Conservation (phyloP, 1,284 basidiomycete species). For the Boletellus dicymbophilus region DNA sequence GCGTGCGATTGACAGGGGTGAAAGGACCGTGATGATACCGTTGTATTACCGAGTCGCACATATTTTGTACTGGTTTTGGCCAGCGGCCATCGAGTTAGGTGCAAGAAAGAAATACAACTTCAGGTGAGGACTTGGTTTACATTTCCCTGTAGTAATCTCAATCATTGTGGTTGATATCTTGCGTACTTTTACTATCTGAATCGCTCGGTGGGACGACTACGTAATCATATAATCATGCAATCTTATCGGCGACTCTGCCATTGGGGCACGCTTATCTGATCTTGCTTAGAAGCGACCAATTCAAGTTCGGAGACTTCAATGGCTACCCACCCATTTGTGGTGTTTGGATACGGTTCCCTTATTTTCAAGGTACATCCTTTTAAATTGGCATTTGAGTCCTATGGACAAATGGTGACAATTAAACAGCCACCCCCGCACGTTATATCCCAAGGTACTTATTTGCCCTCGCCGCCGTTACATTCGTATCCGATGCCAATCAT, state of each 20-base stretch:
- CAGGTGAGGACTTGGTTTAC: slow-evolving; percentile 9
- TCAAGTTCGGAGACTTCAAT: slow-evolving; percentile 10
- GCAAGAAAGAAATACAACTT: slow-evolving; percentile 67
- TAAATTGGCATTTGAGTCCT: not conserved
- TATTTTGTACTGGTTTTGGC: slow-evolving; percentile 64
- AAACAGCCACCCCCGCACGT: slow-evolving; percentile 74
- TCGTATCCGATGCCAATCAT: no score
- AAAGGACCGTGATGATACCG: slow-evolving; percentile 62
- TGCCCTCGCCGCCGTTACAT: no score
- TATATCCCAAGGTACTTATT: slow-evolving; percentile 51
- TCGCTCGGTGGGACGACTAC: no score
- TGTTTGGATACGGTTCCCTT: slow-evolving; percentile 82
- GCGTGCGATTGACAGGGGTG: slow-evolving; percentile 53
- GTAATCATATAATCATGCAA: no score
- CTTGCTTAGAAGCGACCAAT: not conserved
- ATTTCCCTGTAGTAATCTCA: not conserved
- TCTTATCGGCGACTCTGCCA: no score
- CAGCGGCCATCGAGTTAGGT: slow-evolving; percentile 52
- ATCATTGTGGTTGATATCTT: not conserved
- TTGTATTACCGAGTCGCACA: slow-evolving; percentile 43
- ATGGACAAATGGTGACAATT: not conserved
- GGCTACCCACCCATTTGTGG: slow-evolving; percentile 46
- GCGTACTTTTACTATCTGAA: not conserved
- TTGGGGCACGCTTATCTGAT: no score
- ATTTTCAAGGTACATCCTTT: slow-evolving; percentile 69